These are phyloP conservation scores for Exophiala phaeomuriformis DNA, from an alignment of 2,329 filamentous ascomycete genomes.

Conservation along the genomic window DNA sequence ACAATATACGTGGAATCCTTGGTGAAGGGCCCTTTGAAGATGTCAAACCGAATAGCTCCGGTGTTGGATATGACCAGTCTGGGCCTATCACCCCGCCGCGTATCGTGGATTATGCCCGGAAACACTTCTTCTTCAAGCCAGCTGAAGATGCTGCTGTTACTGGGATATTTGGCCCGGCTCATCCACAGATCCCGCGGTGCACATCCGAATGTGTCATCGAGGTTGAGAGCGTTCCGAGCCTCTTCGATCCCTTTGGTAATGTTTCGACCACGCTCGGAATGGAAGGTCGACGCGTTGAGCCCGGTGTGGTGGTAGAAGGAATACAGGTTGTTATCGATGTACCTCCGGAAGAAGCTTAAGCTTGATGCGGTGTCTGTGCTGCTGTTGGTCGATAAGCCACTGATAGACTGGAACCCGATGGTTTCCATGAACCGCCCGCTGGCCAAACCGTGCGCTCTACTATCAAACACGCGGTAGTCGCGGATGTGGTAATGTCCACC, in stretches of 20 bases:
- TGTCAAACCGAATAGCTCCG: constrained; percentile 87
- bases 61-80: constrained; percentile 76
- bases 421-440: constrained; percentile 93
- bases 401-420: constrained; percentile 84
- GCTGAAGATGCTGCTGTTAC: constrained; percentile 67
- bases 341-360: constrained; percentile 71
- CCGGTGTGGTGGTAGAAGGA: constrained; percentile 76
- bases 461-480: constrained; percentile 73
- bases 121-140: constrained; percentile 73
- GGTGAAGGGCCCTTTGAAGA: constrained; percentile 88
- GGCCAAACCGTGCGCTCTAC: constrained; percentile 68
- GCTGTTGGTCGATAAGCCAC: constrained; percentile 49
- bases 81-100: constrained; percentile 53
- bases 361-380: constrained; percentile 38
- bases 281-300: constrained; percentile 64
- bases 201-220: constrained; percentile 74
- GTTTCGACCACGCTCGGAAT: constrained; percentile 65
- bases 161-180: constrained; percentile 66
- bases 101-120: constrained; percentile 56
- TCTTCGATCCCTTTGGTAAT: constrained; percentile 62
- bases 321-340: constrained; percentile 89
- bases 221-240: constrained; percentile 61
- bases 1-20: constrained; percentile 78
- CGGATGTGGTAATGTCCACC: constrained; percentile 86
- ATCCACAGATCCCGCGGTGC: constrained; percentile 77